A percentile compares a stretch with the other conserved stretches of the same genome.
These are phyloP conservation scores for Dioscorea cayenensis DNA, from an alignment of 116 monocot species.

Conservation along the genomic window DNA sequence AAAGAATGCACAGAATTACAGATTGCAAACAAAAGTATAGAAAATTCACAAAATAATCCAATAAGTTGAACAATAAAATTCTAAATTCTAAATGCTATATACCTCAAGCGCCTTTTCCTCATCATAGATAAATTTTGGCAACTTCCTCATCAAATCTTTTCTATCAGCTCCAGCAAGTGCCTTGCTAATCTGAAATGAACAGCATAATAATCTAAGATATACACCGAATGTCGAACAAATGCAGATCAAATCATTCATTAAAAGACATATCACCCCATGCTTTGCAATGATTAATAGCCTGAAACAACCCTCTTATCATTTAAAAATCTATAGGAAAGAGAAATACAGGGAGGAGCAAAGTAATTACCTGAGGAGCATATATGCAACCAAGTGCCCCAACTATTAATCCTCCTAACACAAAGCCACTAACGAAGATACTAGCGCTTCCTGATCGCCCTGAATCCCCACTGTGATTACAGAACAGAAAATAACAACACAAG, in stretches of 20 bases:
- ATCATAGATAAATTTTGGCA: conserved; percentile 93
- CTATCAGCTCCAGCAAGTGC: conserved; percentile 67
- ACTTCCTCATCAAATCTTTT: conserved; percentile 77
- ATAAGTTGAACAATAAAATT: background rate
- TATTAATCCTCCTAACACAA: conserved; percentile 71
- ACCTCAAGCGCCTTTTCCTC: conserved; percentile 96
- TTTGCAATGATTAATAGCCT: background rate
- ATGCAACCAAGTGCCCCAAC: conserved; percentile 76
- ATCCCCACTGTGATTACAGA: conserved; percentile 6
- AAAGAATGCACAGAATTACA: too few species aligned
- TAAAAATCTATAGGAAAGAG: background rate
- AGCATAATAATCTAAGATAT: background rate
- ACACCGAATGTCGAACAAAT: background rate
- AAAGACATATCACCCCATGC: background rate
- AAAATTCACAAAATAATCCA: too few species aligned
- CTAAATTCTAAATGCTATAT: conserved; percentile 1
- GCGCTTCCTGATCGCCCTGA: conserved; percentile 33
- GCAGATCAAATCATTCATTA: background rate
- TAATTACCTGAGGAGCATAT: conserved; percentile 82
- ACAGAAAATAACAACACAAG: background rate
- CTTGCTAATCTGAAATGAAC: conserved; percentile 62
- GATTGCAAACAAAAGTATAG: too few species aligned
- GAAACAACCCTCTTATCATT: background rate
- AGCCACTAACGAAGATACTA: conserved; percentile 65
- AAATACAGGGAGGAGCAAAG: background rate